Conservation (phyloP, 2,329 filamentous ascomycete species). For the Diaporthe citri region DNA sequence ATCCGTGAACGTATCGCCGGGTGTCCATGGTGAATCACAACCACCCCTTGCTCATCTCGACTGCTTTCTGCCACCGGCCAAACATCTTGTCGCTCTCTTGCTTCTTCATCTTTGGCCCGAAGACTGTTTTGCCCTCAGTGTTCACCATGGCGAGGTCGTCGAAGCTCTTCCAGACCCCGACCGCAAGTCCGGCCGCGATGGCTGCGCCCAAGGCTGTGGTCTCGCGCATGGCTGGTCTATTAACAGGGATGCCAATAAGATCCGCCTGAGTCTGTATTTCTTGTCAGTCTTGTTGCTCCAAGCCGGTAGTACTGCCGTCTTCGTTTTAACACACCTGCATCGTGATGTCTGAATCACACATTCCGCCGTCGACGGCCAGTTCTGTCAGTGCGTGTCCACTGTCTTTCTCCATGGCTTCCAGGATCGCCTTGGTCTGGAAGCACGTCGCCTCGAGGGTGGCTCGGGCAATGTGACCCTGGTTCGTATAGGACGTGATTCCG, state of each 20-base stretch:
- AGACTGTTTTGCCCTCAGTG: constrained; percentile 75
- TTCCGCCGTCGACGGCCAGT: constrained; percentile 88
- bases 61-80: constrained; percentile 67
- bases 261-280: constrained; percentile 79
- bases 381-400: constrained; percentile 80
- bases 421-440: constrained; percentile 92
- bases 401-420: constrained; percentile 92
- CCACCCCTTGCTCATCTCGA: constrained; percentile 71
- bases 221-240: constrained; percentile 89
- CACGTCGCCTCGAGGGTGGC: constrained; percentile 92
- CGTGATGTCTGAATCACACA: constrained; percentile 88
- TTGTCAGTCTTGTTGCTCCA: neutral
- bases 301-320: too few relatives aligned
- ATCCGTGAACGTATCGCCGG: neutral
- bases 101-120: constrained; percentile 73
- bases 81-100: constrained; percentile 59
- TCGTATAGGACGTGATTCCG: constrained; percentile 86
- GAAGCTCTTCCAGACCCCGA: constrained; percentile 81
- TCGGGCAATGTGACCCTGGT: constrained; percentile 87
- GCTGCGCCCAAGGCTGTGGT: constrained; percentile 90
- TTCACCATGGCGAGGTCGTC: constrained; percentile 81
- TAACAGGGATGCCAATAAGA: constrained; percentile 83
- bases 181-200: constrained; percentile 87
- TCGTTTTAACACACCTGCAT: constrained; percentile 66
- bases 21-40: constrained; percentile 43